Evolutionary conservation across 805 yeast species (phyloP), one percentile per base, ranked within the genome.

Genomic region (Clavispora carvajalis): DNA sequence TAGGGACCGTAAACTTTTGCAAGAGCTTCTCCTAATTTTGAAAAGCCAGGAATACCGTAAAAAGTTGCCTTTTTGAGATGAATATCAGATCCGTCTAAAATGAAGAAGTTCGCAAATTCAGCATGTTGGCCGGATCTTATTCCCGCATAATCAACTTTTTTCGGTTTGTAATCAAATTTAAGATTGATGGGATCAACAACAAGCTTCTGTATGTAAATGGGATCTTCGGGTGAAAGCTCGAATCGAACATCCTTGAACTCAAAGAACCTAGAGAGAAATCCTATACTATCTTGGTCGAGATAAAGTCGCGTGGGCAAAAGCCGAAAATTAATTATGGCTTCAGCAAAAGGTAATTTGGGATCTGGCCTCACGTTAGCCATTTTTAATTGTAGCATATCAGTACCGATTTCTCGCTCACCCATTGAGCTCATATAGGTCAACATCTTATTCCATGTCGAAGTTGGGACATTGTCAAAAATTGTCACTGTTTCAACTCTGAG

Each of bases 281-380:
- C 96, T 15, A 89, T 67, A 0, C 97, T 86, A 54, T 91, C 98
- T 58, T 93, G 99, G 59, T 93, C 98, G 33, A 93, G 79, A 57
- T 87, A 88, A 12, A 93, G 60, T 38, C 96, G 68, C 33, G 93
- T 54, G 0, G 99, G 99, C 15, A 85, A 64, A 0, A 87, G 62
- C 4, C 69, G 55, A 1, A 80, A 66, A 19, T 69, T 63, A 34
- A 87, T 45, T 2, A 76, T 63, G 16, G 81, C 56, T 53, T 90
- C 98, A 1, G 85, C 69, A 2, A 86, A 82, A n/a, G 81, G 80
- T 24, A 88, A 53, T 8, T 63, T 57, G 0, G 77, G 64, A 10
- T 79, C 74, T 0, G 95, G 95, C 41, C 87, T 66, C 2, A 85
- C 74, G 29, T 79, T 80, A 15, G 71, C 72, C 33, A 88, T 52